Base-by-base conservation (phyloP, 352 stramenopile species). In the Phytophthora sojae region DNA sequence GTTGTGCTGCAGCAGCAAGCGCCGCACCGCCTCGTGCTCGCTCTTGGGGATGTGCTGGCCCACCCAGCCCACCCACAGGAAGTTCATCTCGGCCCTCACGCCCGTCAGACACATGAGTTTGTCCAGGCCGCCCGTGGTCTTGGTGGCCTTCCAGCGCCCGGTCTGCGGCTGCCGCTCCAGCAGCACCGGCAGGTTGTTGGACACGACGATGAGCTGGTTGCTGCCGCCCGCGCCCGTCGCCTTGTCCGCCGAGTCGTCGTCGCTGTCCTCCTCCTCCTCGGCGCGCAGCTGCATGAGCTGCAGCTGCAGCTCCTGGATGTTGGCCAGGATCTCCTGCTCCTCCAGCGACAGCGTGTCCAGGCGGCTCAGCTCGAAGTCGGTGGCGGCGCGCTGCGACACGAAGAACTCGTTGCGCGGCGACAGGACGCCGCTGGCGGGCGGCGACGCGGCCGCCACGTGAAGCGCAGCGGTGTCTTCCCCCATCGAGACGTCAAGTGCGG, bases 1-100 rank as follows among this genome's bases (percentile, higher is more conserved):
- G 54, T 94, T 95, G 78, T 97, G 87, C 64, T 97, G 87, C 62
- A 94, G 66, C 52, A 96, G 55, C 30, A 97, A 73, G 0, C 86
- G 79, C 19, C 86, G 77, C 44, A 91, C 84, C 4, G 82, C 85
- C 51, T 94, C 87, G 58, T 90, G 86, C 67, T 97, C 91, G 61
- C 83, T 73, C 69, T 95, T 91, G 50, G 81, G 84, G 47, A 97
- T 93, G 51, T 96, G 85, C 64, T 94, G 85, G n/a, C 90, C 92
- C 60, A 97, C 83, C 88, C 90, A 96, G 17, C 92, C 92, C 54
- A 97, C 89, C 92, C 92, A 97, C 32, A 97, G 58, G 44, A 97
- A 93, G 59, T 88, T 79, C 53, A 92, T 74, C 32, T 93, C 80
- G 37, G 75, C 79, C 45, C 81, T 71, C 11, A 93, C 84, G 47